Evolutionary conservation across 352 stramenopile genomes (phyloP).

Genomic region (Thalassiosira ordinaria): DNA sequence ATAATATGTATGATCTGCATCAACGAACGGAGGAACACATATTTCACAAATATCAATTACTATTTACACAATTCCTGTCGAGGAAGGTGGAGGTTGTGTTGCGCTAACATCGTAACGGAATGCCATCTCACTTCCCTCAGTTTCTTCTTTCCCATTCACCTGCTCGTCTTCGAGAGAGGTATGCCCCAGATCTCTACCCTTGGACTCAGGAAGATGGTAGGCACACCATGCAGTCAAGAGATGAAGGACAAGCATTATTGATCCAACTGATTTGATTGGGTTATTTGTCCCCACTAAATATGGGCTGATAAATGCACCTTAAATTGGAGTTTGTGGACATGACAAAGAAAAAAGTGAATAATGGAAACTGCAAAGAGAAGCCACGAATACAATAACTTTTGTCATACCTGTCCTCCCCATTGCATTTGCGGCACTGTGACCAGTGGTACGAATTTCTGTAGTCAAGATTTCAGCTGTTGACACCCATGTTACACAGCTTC

Average conservation of each 20-base stretch:
- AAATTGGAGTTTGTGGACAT: too few relatives aligned
- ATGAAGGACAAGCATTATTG: conserved; percentile 73
- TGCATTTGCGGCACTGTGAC: conserved; percentile 74
- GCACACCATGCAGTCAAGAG: conserved; percentile 49
- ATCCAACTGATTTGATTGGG: conserved; percentile 53
- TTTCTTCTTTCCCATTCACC: conserved; percentile 1
- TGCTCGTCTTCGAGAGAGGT: conserved; percentile 19
- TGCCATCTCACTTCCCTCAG: conserved; percentile 27
- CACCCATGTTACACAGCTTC: conserved; percentile 72
- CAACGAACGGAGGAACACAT: too few relatives aligned
- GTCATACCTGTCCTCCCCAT: conserved; percentile 11
- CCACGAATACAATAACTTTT: too few relatives aligned
- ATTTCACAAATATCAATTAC: too few relatives aligned
- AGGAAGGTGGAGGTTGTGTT: conserved; percentile 5
- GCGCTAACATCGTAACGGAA: conserved; percentile 27
- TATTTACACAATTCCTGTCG: conserved; percentile 22
- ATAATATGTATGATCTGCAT: too few relatives aligned
- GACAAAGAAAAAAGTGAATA: too few relatives aligned
- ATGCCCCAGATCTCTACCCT: conserved; percentile 51
- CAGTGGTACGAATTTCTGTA: conserved; percentile 70
- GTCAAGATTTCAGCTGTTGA: conserved; percentile 72
- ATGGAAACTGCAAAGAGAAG: too few relatives aligned
- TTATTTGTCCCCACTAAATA: conserved; percentile 63
- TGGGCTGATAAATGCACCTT: conserved; percentile 62
- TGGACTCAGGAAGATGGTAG: conserved; percentile 55